Conservation (phyloP, 805 yeast genomes). For the Pichia eremophila region DNA sequence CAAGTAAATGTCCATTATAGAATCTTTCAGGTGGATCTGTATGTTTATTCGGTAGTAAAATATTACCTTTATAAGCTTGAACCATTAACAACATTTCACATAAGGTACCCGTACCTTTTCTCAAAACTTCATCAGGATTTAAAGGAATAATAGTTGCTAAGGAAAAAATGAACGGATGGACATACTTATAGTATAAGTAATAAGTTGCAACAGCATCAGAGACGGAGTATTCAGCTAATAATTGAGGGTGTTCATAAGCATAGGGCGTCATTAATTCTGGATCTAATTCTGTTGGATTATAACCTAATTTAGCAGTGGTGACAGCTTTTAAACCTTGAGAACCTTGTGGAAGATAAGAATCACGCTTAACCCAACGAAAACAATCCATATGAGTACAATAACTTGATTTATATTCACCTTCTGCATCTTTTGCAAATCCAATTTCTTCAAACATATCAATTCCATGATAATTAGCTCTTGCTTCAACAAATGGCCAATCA, state of each 20-base stretch:
- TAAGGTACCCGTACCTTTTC: constrained; percentile 97
- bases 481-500: constrained; percentile 98
- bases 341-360: constrained; percentile 95
- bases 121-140: constrained; percentile 89
- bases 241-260: constrained; percentile 89
- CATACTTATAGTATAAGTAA: constrained; percentile 90
- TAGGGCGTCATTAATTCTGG: constrained; percentile 98
- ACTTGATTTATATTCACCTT: constrained; percentile 86
- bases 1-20: constrained; percentile 87
- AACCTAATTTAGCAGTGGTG: constrained; percentile 89
- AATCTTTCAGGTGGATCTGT: constrained; percentile 90
- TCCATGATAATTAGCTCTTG: constrained; percentile 75
- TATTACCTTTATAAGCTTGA: constrained; percentile 74
- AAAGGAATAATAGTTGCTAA: constrained; percentile 91
- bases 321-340: constrained; percentile 98
- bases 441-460: constrained; percentile 85
- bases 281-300: constrained; percentile 91
- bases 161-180: constrained; percentile 93
- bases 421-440: constrained; percentile 83
- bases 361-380: constrained; percentile 96
- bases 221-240: constrained; percentile 91
- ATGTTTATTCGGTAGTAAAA: constrained; percentile 87
- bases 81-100: constrained; percentile 98
- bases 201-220: constrained; percentile 99
- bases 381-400: constrained; percentile 97